phyloP scores from a whole-genome alignment of 257 asterid genomes.

The Ilex asprella region DNA sequence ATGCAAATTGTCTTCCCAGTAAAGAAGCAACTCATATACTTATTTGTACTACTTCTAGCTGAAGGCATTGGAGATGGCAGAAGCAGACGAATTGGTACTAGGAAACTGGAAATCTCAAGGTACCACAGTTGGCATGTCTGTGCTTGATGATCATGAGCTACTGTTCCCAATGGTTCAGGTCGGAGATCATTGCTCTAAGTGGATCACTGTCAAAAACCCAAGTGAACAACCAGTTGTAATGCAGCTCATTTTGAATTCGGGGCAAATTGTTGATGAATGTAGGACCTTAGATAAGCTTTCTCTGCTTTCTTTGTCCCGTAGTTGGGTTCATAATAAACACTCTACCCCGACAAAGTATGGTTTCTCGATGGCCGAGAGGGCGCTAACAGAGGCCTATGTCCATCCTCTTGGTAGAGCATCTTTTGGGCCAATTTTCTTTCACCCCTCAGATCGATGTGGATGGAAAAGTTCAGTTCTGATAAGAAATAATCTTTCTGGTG shows the following conservation, averaged over 20 bases:
- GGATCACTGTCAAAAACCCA: constrained; percentile 67
- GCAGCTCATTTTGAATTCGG: constrained; percentile 80
- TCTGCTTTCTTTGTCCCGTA: constrained; percentile 43
- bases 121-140: constrained; percentile 36
- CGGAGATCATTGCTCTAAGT: constrained; percentile 55
- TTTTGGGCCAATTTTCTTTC: constrained; percentile 82
- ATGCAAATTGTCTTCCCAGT: too few species aligned
- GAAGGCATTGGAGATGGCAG: constrained; percentile 46
- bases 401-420: constrained; percentile 55
- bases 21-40: constrained; percentile 4
- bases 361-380: constrained; percentile 71
- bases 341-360: constrained; percentile 61
- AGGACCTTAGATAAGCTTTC: constrained; percentile 33
- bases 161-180: constrained; percentile 54
- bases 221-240: constrained; percentile 52
- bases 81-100: constrained; percentile 53
- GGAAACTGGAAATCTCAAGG: constrained; percentile 88
- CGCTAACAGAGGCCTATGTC: constrained; percentile 70
- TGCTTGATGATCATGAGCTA: constrained; percentile 49
- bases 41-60: constrained; percentile 16
- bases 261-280: constrained; percentile 65
- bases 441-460: constrained; percentile 72
- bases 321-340: constrained; percentile 35
- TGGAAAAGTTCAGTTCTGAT: constrained; percentile 81
- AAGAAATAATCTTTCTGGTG: constrained; percentile 88